Base-by-base conservation (phyloP, 345 rosid species). In the Populus euphratica region DNA sequence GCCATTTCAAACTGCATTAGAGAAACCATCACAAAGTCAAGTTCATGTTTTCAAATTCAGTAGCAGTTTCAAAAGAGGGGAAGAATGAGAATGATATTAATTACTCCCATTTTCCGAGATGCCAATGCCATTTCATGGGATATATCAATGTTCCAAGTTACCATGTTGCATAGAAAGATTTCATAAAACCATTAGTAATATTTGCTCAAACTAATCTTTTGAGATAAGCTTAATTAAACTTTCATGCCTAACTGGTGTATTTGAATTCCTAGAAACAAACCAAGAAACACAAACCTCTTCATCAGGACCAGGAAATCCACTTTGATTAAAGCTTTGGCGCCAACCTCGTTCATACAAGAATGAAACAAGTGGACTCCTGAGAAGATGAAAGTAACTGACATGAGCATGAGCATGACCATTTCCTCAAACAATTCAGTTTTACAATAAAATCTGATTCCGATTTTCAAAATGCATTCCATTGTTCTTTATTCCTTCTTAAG, bases 291-390 rank as follows among this genome's bases (percentile, higher is more conserved):
- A 69, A 82, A 90, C 99, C 97, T 93, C 99, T 87, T 93, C 94
- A 74, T 93, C 98, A 63, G 89, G 90, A 77, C 99, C 99, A 62
- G 99, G 99, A 80, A 96, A 92, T 65, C 99, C 98, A 63, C 96
- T 87, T 36, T n/a, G 85, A 76, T 73, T 83, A 76, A 96, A 96
- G 81, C 80, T 88, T 78, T 96, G 94, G 65, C 99, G 89, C 99
- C 99, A 96, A 47, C 99, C 98, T 69, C 97, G 89, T 82, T 96
- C 99, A 39, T 96, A 96, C 83, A 92, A 78, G 78, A 92, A 96
- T 31, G 98, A 96, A 66, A 96, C 96, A 65, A 96, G 74, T 52
- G 98, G 99, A 83, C 91, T 96, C 97, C 99, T 96, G 77, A 44
- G 71, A 73, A 77, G 72, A 69, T 73, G 65, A 81, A 77, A 80